These are phyloP conservation scores for Furcasterigmium furcatum DNA, from an alignment of 2,329 filamentous ascomycete species.

Conservation along the genomic window DNA sequence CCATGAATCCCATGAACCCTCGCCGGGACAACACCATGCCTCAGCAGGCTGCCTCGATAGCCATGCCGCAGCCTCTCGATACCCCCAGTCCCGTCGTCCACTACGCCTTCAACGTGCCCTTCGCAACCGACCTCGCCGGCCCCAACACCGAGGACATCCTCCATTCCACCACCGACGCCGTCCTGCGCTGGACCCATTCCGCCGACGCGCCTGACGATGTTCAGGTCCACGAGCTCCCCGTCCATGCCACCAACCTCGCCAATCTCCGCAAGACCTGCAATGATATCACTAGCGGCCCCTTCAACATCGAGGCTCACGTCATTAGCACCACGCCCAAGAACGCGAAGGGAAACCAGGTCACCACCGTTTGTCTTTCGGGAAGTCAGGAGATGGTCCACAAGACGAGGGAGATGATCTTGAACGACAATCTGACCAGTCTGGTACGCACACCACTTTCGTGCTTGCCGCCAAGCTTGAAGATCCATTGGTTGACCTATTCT, in stretches of 20 bases:
- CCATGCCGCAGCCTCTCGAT: slow-evolving; percentile 69
- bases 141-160: slow-evolving; percentile 94
- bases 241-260: slow-evolving; percentile 83
- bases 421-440: slow-evolving; percentile 87
- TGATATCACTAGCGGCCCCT: slow-evolving; percentile 67
- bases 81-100: slow-evolving; percentile 62
- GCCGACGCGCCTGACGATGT: slow-evolving; percentile 81
- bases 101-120: slow-evolving; percentile 96
- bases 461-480: neutral
- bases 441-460: slow-evolving; percentile 54
- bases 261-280: slow-evolving; percentile 76
- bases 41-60: slow-evolving; percentile 51
- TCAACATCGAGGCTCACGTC: slow-evolving; percentile 80
- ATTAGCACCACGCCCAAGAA: slow-evolving; percentile 77
- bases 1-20: slow-evolving; percentile 53
- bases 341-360: slow-evolving; percentile 64
- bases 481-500: slow-evolving; percentile 5
- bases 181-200: slow-evolving; percentile 90
- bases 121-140: slow-evolving; percentile 86
- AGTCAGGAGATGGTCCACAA: slow-evolving; percentile 84
- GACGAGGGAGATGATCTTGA: slow-evolving; percentile 84
- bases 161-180: slow-evolving; percentile 83
- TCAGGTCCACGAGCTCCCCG: slow-evolving; percentile 84
- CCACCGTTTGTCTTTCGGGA: slow-evolving; percentile 88
- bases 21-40: slow-evolving; percentile 55